A percentile compares a stretch with the other conserved stretches of the same genome.
Conservation (phyloP, 108 stramenopile species). For the Thalassiosira profunda region DNA sequence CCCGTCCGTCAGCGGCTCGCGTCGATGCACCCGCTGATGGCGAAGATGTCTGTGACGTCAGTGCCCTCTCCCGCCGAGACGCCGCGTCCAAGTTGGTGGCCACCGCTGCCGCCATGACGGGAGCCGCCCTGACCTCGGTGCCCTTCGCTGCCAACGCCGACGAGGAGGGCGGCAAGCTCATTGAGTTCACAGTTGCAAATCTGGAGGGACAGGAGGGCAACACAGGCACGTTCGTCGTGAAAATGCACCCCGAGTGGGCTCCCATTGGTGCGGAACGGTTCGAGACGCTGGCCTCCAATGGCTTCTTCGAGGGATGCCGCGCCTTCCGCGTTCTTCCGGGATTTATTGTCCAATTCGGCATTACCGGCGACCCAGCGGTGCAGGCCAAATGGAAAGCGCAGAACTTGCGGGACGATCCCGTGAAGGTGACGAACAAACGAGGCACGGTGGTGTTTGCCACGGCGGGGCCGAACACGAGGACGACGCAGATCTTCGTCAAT, state of each 20-base stretch:
- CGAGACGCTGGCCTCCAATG: slow-evolving; percentile 56
- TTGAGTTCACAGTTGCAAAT: slow-evolving; percentile 77
- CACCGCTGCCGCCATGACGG: not conserved
- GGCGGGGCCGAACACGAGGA: slow-evolving; percentile 89
- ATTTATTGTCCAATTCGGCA: slow-evolving; percentile 95
- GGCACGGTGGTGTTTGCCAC: slow-evolving; percentile 94
- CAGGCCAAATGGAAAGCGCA: slow-evolving; percentile 71
- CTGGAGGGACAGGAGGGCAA: slow-evolving; percentile 67
- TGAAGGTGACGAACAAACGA: slow-evolving; percentile 76
- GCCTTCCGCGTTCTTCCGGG: slow-evolving; percentile 92
- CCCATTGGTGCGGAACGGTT: slow-evolving; percentile 80
- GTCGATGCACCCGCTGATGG: slow-evolving; percentile 4
- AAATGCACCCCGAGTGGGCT: slow-evolving; percentile 81
- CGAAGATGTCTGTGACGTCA: not conserved
- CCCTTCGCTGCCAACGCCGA: slow-evolving; percentile 18
- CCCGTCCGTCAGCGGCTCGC: not conserved
- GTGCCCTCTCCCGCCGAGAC: slow-evolving; percentile 24
- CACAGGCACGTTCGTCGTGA: slow-evolving; percentile 70
- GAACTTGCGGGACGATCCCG: slow-evolving; percentile 85
- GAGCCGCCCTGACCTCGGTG: slow-evolving; percentile 2
- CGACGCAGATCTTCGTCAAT: slow-evolving; percentile 94
- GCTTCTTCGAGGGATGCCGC: slow-evolving; percentile 78
- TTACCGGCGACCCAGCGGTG: slow-evolving; percentile 79
- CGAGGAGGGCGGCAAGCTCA: slow-evolving; percentile 24
- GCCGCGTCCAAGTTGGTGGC: slow-evolving; percentile 11